Conservation (phyloP, 257 asterid species). For the Datura wrightii region DNA sequence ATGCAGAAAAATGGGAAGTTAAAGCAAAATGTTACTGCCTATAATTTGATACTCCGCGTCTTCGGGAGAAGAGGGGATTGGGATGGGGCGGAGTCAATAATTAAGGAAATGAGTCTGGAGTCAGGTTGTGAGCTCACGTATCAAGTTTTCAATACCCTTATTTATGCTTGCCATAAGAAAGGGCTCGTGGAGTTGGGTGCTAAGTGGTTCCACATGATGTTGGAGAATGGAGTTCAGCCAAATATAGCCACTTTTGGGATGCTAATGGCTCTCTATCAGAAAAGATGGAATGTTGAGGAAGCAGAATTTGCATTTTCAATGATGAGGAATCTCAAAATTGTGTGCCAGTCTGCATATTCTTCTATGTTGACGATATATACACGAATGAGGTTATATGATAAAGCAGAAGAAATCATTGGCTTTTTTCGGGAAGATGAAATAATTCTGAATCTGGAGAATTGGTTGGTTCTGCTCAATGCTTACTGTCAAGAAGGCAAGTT, state of each 20-base stretch:
- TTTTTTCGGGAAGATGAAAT: conserved; percentile 67
- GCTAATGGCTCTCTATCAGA: conserved; percentile 87
- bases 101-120: conserved; percentile 63
- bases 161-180: conserved; percentile 65
- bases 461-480: conserved; percentile 88
- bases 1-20: conserved; percentile 78
- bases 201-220: conserved; percentile 79
- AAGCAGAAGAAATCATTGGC: conserved; percentile 75
- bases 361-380: conserved; percentile 86
- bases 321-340: conserved; percentile 71
- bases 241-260: conserved; percentile 88
- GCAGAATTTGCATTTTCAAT: conserved; percentile 71
- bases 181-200: conserved; percentile 68
- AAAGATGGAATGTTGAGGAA: conserved; percentile 70
- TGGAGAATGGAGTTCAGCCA: conserved; percentile 67
- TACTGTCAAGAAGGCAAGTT: conserved; percentile 90
- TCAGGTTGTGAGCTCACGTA: conserved; percentile 56
- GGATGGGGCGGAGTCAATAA: conserved; percentile 63
- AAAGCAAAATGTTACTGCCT: conserved; percentile 65
- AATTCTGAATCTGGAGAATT: conserved; percentile 69
- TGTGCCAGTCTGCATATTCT: conserved; percentile 80
- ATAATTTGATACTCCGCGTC: conserved; percentile 70
- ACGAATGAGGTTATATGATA: conserved; percentile 65
- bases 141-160: conserved; percentile 75
- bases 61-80: conserved; percentile 75